Base-by-base conservation (phyloP, 495 filamentous ascomycete genomes). In the Margaritispora aquatica region DNA sequence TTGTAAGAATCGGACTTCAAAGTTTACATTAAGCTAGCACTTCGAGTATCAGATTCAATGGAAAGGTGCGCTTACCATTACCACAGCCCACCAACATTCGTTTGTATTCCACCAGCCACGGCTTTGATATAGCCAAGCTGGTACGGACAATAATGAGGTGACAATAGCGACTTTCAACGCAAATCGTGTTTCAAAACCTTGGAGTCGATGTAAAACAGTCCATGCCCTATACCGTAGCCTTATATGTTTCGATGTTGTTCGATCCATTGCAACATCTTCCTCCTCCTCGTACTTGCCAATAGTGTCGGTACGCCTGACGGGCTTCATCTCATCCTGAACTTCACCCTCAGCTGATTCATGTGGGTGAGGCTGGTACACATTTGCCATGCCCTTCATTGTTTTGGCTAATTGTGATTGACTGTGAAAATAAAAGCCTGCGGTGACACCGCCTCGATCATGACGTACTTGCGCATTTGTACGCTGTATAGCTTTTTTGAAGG, bases 171-270 rank as follows among this genome's bases (percentile, higher is more conserved):
- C 78, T 68, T 83, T 84, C 54, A 84, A 71, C 17, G 80, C 80
- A 67, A 82, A 84, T 23, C 77, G 73, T 34, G 75, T 75, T 57
- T 84, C 81, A 53, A 82, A 84, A 1, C 79, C 79, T 58, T 84
- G 81, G 9, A 84, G 54, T 4, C 76, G 71, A 58, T 83, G 81
- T 0, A 82, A 56, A 11, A 78, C 26, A 26, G 62, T 56, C 81
- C 81, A 84, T 2, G 77, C 50, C 34, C 54, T 63, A 56, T 77
- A 75, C 31, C 81, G 68, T 4, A 75, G 54, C 17, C 65, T 70
- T 27, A 65, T 66, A 44, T 65, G 64, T 41, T 70, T 69, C 1
- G 68, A 61, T 51, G 54, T 60, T 26, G 63, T 66, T 52, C 29
- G 65, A 59, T 67, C 62, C 55, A 64, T 63, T 2, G 58, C 62